Percentiles rank a stretch among this genome's conserved stretches.
Evolutionary conservation across 2,329 filamentous ascomycete genomes (phyloP).

Genomic region (Cladophialophora psammophila): DNA sequence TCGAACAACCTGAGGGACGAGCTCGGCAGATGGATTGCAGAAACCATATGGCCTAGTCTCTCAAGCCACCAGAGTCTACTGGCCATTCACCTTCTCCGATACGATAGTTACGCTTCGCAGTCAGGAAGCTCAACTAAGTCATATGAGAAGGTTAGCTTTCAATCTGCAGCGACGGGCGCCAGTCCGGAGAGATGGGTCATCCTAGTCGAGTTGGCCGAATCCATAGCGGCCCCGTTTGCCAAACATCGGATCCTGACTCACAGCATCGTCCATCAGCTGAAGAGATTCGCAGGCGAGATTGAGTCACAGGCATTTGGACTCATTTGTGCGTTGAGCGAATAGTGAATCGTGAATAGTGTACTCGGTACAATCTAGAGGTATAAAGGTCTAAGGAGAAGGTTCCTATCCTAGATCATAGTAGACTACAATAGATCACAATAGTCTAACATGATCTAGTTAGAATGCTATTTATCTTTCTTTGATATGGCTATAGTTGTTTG

Average conservation of each 20-base stretch:
- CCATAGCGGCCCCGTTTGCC: slow-evolving; percentile 25
- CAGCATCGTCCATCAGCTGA: slow-evolving; percentile 17
- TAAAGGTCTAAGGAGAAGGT: not conserved
- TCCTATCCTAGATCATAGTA: too few species aligned
- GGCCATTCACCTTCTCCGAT: slow-evolving; percentile 16
- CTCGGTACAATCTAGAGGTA: not conserved
- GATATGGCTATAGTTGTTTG: too few species aligned
- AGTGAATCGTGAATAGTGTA: slow-evolving; percentile 15
- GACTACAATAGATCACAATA: too few species aligned
- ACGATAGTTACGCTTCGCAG: slow-evolving; percentile 20
- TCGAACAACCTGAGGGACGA: slow-evolving; percentile 13
- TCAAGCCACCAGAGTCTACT: slow-evolving; percentile 14
- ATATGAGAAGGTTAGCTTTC: slow-evolving; percentile 23
- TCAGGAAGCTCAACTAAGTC: slow-evolving; percentile 26
- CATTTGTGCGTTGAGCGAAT: slow-evolving; percentile 23
- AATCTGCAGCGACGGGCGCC: slow-evolving; percentile 13
- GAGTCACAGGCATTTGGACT: slow-evolving; percentile 22
- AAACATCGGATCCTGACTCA: slow-evolving; percentile 21
- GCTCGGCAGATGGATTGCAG: slow-evolving; percentile 14
- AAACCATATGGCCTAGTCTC: slow-evolving; percentile 16
- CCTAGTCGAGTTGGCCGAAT: slow-evolving; percentile 26
- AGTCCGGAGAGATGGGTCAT: slow-evolving; percentile 27
- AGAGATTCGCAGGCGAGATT: slow-evolving; percentile 18
- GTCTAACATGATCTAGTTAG: too few species aligned
- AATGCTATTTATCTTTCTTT: too few species aligned